phyloP scores from a whole-genome alignment of 202 grass and related monocot genomes.

The Panicum hallii region DNA sequence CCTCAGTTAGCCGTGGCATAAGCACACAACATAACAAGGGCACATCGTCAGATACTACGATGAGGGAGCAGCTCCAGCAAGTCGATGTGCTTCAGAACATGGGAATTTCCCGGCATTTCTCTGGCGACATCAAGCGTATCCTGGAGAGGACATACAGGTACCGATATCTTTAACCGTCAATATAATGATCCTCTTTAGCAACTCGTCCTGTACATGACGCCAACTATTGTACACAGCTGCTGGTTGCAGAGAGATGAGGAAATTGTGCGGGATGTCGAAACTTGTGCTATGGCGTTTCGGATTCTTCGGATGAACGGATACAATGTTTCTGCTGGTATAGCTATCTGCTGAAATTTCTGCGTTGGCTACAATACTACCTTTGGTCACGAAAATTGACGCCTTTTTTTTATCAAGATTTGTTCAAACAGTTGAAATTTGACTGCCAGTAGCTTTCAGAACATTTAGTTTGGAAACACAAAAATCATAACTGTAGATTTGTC shows the following conservation, averaged over 20 bases:
- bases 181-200: background rate
- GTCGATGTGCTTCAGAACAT: conserved; percentile 65
- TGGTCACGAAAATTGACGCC: background rate
- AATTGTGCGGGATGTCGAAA: conserved; percentile 45
- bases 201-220: background rate
- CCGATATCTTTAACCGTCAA: background rate
- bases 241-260: conserved; percentile 70
- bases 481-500: background rate
- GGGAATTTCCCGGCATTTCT: conserved; percentile 62
- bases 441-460: background rate
- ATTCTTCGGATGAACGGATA: conserved; percentile 75
- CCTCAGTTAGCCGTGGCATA: background rate
- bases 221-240: conserved; percentile 38
- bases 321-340: conserved; percentile 62
- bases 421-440: no score
- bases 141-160: conserved; percentile 67
- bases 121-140: conserved; percentile 57
- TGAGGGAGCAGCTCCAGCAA: conserved; percentile 10
- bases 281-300: conserved; percentile 74
- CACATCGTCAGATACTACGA: background rate
- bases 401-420: background rate
- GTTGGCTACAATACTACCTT: background rate
- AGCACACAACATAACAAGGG: background rate
- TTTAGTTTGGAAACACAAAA: background rate
- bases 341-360: background rate